A percentile compares a stretch with the other conserved stretches of the same genome.
Evolutionary conservation across 2,329 filamentous ascomycete genomes (phyloP).

Genomic region (Pseudonectria foliicola): DNA sequence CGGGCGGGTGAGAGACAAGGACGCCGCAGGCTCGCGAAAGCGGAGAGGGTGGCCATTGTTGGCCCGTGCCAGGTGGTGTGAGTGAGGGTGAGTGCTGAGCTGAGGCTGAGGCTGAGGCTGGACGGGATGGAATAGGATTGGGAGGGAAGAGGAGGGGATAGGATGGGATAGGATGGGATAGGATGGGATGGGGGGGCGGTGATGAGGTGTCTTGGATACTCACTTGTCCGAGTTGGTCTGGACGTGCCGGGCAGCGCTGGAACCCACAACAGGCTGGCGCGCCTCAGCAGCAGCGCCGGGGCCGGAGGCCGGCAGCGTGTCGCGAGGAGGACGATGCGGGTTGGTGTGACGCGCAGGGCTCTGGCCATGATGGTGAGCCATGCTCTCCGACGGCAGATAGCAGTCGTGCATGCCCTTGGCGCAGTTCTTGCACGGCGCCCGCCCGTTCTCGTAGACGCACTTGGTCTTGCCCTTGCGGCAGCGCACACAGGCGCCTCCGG

Average conservation of each 20-base stretch:
- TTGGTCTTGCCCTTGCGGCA: slow-evolving; percentile 60
- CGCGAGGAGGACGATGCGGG: slow-evolving; percentile 44
- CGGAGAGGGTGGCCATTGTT: too few relatives aligned
- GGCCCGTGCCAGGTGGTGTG: not conserved
- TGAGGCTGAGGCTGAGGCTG: not conserved
- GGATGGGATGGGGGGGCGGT: not conserved
- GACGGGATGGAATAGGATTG: not conserved
- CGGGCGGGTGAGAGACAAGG: not conserved
- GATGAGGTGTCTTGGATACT: slow-evolving; percentile 23
- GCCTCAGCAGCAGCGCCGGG: slow-evolving; percentile 37
- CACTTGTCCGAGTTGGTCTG: slow-evolving; percentile 48
- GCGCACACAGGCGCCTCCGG: slow-evolving; percentile 54
- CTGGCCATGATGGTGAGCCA: slow-evolving; percentile 52
- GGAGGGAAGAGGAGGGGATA: not conserved
- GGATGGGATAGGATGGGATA: not conserved
- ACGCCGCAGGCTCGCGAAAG: too few relatives aligned
- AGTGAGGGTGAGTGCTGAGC: not conserved
- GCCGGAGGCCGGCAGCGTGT: slow-evolving; percentile 47
- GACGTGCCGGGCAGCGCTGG: slow-evolving; percentile 40
- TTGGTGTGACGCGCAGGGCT: slow-evolving; percentile 45
- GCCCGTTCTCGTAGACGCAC: slow-evolving; percentile 56
- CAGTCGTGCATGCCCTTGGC: slow-evolving; percentile 58
- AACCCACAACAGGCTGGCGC: slow-evolving; percentile 35
- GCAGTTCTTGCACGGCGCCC: slow-evolving; percentile 57
- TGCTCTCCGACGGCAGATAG: slow-evolving; percentile 54